These are phyloP conservation scores for Hymenoscyphus infarciens DNA, from an alignment of 2,329 filamentous ascomycete species.

Conservation along the genomic window DNA sequence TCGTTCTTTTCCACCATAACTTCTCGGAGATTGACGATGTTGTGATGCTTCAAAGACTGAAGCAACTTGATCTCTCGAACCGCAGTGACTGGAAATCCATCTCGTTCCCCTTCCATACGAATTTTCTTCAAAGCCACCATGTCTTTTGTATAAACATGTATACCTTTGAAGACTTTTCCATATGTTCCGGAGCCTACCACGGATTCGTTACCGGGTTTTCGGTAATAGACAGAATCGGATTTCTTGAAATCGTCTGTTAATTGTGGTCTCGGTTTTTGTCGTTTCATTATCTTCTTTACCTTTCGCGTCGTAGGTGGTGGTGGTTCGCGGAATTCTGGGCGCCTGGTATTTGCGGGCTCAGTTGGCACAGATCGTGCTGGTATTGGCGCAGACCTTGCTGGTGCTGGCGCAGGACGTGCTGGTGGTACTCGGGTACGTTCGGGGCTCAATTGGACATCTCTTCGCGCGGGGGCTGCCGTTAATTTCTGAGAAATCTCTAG, in stretches of 20 bases:
- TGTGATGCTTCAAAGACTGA: constrained; percentile 78
- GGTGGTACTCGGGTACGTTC: constrained; percentile 43
- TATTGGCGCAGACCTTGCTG: constrained; percentile 41
- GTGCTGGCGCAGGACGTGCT: constrained; percentile 41
- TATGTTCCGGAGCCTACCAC: constrained; percentile 95
- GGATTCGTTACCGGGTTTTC: constrained; percentile 96
- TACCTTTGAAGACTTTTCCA: constrained; percentile 91
- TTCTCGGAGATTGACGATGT: constrained; percentile 79
- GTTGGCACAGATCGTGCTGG: constrained; percentile 41
- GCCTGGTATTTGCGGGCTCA: constrained; percentile 50
- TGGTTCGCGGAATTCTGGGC: constrained; percentile 30
- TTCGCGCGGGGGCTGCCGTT: constrained; percentile 47
- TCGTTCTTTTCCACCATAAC: constrained; percentile 99
- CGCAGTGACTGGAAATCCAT: constrained; percentile 87
- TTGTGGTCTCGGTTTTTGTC: constrained; percentile 66
- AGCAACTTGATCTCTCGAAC: constrained; percentile 88
- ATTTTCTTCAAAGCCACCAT: constrained; percentile 86
- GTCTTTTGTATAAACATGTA: constrained; percentile 84
- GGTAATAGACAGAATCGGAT: constrained; percentile 88
- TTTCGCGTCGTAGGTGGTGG: constrained; percentile 46
- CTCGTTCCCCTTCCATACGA: constrained; percentile 87
- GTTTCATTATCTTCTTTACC: constrained; percentile 65
- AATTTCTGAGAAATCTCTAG: constrained; percentile 64
- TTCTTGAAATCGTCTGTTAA: constrained; percentile 68
- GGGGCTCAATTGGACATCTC: constrained; percentile 27